phyloP scores from a whole-genome alignment of 345 rosid species.

The Diplotaxis tenuifolia region DNA sequence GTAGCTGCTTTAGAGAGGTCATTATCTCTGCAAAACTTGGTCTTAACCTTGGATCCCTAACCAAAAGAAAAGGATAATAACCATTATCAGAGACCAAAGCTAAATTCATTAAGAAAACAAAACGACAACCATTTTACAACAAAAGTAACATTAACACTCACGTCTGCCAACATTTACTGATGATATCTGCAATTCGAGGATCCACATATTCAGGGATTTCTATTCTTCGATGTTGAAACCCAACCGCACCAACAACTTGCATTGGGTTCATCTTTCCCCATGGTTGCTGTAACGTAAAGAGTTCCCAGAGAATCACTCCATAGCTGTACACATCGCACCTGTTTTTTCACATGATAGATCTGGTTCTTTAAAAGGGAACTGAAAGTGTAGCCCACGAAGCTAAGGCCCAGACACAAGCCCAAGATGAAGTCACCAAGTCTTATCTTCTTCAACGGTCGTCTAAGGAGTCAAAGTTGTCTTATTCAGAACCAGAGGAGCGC shows the following conservation, averaged over 20 bases:
- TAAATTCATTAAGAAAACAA: background rate
- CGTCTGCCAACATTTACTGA: constrained; percentile 87
- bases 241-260: constrained; percentile 99
- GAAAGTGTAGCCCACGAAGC: background rate
- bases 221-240: constrained; percentile 90
- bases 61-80: background rate
- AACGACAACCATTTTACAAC: background rate
- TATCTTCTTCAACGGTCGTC: too few relatives aligned
- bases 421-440: too few relatives aligned
- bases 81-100: constrained; percentile 7
- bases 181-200: constrained; percentile 70
- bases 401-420: too few relatives aligned
- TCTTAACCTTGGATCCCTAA: constrained; percentile 80
- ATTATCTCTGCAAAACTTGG: constrained; percentile 87
- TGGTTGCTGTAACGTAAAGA: constrained; percentile 75
- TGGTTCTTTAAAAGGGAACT: background rate
- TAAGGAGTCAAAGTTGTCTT: too few relatives aligned
- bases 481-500: too few relatives aligned
- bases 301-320: constrained; percentile 95
- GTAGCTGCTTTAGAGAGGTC: constrained; percentile 83
- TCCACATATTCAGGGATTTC: constrained; percentile 74
- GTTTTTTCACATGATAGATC: constrained; percentile 22
- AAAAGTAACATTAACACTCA: constrained; percentile 41
- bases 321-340: constrained; percentile 96
- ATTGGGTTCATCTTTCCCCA: constrained; percentile 99